Percentiles rank a stretch among this genome's conserved stretches.
Evolutionary conservation across 140 eudicot species (phyloP).

Genomic region (Senecio squalidus): DNA sequence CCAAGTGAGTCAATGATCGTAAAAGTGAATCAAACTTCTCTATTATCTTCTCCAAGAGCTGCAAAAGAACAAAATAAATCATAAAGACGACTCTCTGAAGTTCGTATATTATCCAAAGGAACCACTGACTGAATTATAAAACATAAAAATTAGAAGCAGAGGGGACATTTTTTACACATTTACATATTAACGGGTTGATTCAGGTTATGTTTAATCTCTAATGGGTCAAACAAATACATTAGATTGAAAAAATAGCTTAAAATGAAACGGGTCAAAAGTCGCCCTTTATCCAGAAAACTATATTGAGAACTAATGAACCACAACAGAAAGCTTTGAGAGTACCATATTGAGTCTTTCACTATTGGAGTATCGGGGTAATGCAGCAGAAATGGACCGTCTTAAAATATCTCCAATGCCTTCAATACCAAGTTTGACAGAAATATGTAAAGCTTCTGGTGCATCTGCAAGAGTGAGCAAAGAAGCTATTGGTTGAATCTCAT

Average conservation of each 20-base stretch:
- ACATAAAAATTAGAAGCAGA: slow-evolving; percentile 4
- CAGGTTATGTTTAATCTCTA: too few relatives aligned
- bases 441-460: slow-evolving; percentile 95
- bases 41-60: slow-evolving; percentile 83
- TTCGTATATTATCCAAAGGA: slow-evolving; percentile 1
- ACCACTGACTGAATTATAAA: not conserved
- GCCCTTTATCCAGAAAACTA: not conserved
- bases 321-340: slow-evolving; percentile 8
- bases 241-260: not conserved
- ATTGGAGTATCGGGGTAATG: slow-evolving; percentile 79
- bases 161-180: not conserved
- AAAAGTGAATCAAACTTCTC: slow-evolving; percentile 69
- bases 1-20: slow-evolving; percentile 71
- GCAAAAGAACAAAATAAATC: slow-evolving; percentile 23
- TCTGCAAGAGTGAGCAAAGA: slow-evolving; percentile 81
- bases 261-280: not conserved
- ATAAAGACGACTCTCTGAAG: not conserved
- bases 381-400: slow-evolving; percentile 66
- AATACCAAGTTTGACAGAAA: slow-evolving; percentile 84
- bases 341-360: slow-evolving; percentile 78
- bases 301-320: slow-evolving; percentile 4
- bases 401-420: slow-evolving; percentile 87
- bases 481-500: slow-evolving; percentile 78
- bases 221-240: too few relatives aligned
- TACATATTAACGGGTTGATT: too few relatives aligned